Conservation (phyloP, 495 filamentous ascomycete genomes). For the Hypoxylon fragiforme region DNA sequence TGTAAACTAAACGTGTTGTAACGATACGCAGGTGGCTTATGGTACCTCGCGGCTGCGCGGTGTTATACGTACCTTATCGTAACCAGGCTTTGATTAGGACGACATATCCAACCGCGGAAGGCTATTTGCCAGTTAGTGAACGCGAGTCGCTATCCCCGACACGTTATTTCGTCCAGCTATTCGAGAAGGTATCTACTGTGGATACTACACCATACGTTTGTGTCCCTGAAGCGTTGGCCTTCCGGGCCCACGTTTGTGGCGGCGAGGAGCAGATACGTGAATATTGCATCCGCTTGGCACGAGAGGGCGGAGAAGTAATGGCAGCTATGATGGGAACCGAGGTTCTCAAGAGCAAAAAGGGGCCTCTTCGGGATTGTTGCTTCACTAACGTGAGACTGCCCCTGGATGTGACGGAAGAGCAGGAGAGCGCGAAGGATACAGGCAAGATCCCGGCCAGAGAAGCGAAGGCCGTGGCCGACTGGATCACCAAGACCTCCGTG, state of each 20-base stretch:
- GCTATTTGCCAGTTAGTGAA: slow-evolving; percentile 40
- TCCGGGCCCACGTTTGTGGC: slow-evolving; percentile 67
- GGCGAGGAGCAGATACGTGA: slow-evolving; percentile 68
- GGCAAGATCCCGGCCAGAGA: slow-evolving; percentile 27
- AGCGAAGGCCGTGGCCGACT: slow-evolving; percentile 49
- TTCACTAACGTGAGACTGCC: slow-evolving; percentile 73
- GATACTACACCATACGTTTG: slow-evolving; percentile 70
- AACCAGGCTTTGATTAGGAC: slow-evolving; percentile 74
- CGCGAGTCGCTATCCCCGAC: slow-evolving; percentile 16
- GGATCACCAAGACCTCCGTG: slow-evolving; percentile 57
- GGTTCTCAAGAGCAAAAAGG: slow-evolving; percentile 59
- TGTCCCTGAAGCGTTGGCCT: slow-evolving; percentile 66
- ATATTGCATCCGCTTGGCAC: slow-evolving; percentile 61
- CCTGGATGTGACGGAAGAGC: slow-evolving; percentile 42
- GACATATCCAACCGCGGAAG: slow-evolving; percentile 69
- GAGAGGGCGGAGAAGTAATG: slow-evolving; percentile 59
- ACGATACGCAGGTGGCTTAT: slow-evolving; percentile 79
- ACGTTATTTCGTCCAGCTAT: slow-evolving; percentile 61
- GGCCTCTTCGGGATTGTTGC: slow-evolving; percentile 40
- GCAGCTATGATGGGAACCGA: slow-evolving; percentile 66
- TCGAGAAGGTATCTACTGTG: slow-evolving; percentile 71
- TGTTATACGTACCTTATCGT: slow-evolving; percentile 71
- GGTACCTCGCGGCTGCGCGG: slow-evolving; percentile 71
- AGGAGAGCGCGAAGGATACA: slow-evolving; percentile 24
- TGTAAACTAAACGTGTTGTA: slow-evolving; percentile 52